Evolutionary conservation across 768 basidiomycete species (phyloP), one percentile per base, ranked within the genome.

Genomic region (Cyclocybe aegerita): DNA sequence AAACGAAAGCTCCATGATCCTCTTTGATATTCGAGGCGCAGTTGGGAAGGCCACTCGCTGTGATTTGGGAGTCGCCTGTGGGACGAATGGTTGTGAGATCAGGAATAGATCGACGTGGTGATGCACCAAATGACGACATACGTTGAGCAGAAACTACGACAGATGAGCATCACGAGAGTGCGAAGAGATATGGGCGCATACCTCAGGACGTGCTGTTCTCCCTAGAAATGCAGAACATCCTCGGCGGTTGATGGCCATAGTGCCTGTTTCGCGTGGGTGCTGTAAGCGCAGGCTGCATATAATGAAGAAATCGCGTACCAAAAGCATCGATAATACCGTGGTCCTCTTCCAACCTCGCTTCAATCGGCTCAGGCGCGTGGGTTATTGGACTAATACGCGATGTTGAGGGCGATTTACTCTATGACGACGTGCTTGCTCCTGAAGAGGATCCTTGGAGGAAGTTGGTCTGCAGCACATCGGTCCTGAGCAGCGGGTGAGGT

Each of bases 131-230:
- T 2, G 31, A 12, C 2, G 16, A 59, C 69, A 46, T 68, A 83
- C 84, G 23, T 53, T 76, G 76, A n/a, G 82, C 76, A 16, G 85
- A 60, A 78, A 82, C 85, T 85, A 49, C 29, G 32, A 49, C 36
- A 14, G 54, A 15, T 39, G 46, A 49, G 53, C 32, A 55, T 53
- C 38, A 45, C 34, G 12, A 38, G 15, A 36, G 12, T 14, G 23
- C 9, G 36, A 10, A 4, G 14, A 31, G n/a, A 32, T 15, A 37
- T 5, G 15, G 31, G 15, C 10, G 42, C 77, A 44, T 55, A 86
- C 86, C 75, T 89, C 86, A 16, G 83, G 74, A 34, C 85, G 79
- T 5, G 88, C 82, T 0, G 85, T 88, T 50, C 76, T 74, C 12
- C 88, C 85, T 49, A 83, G 71, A 61, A 83, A 86, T 33, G 66